Base-by-base conservation (phyloP, 2,329 filamentous ascomycete species). In the Ceratocystiopsis brevicomis region DNA sequence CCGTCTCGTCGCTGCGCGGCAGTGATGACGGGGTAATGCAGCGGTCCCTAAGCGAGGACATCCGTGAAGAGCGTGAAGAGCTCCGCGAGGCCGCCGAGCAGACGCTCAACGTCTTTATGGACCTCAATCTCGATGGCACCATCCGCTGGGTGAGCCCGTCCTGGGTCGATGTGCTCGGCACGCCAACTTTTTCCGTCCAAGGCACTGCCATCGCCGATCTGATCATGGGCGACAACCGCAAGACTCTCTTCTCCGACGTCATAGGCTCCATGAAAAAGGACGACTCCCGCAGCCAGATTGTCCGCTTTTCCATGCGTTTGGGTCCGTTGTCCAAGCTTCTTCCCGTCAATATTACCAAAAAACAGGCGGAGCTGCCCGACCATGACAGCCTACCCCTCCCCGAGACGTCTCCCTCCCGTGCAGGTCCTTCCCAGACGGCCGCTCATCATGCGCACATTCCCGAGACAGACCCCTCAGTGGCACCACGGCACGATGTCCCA, bases 91-190 rank as follows among this genome's bases (percentile, higher is more conserved):
- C 88, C 37, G 90, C 88, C 41, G 88, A 96, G 62, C 85, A 95
- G 64, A 95, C 87, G 18, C 70, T 94, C 57, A 98, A 96, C 61
- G 83, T 93, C 50, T 94, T 98, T 58, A 72, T 98, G 57, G 88
- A 98, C 63, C 69, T 98, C 50, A 85, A 86, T 55, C 71, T 96
- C 44, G 82, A 95, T 56, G 85, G 85, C 50, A 81, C 76, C 48
- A 81, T 98, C 54, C 81, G 86, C 61, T 98, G 90, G 84, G 87
- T 93, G 53, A 96, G 88, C 58, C 84, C 87, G 13, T 95, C 88
- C 15, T 98, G 90, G 90, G 74, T 76, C 47, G 86, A 96, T 54
- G 81, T 98, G 41, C 80, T 96, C 47, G 90, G 90, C 46, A 88
- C 82, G 4, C 64, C 73, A 38, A 71, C 78, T 36, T 76, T 81